phyloP scores from a whole-genome alignment of 2,329 filamentous ascomycete genomes.

The Fulvia fulva region DNA sequence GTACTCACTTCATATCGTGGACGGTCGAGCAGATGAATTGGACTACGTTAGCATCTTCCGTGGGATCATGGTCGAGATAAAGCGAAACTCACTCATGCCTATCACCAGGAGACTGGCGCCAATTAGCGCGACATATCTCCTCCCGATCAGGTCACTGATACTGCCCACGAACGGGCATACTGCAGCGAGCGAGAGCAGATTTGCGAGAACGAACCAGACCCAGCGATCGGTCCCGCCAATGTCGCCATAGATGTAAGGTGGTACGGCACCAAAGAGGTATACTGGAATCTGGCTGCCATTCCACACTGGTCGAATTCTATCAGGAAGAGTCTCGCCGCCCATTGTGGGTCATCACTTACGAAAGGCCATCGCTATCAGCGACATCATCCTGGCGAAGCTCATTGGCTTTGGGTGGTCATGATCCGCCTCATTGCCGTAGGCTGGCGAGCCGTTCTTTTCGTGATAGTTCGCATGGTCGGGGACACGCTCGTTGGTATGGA shows the following conservation, averaged over 20 bases:
- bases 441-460: constrained; percentile 45
- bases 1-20: constrained; percentile 48
- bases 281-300: constrained; percentile 59
- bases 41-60: no score
- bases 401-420: constrained; percentile 41
- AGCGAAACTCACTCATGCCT: no score
- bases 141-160: constrained; percentile 59
- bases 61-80: no score
- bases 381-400: constrained; percentile 51
- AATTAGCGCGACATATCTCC: constrained; percentile 56
- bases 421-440: constrained; percentile 44
- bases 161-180: constrained; percentile 63
- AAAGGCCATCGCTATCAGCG: constrained; percentile 56
- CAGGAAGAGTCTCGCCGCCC: not conserved
- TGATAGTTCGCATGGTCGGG: constrained; percentile 41
- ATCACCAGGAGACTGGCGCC: constrained; percentile 53
- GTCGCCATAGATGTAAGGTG: constrained; percentile 22
- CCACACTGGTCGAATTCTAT: constrained; percentile 42
- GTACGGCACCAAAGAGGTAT: constrained; percentile 39
- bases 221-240: constrained; percentile 21
- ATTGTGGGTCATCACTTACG: constrained; percentile 16
- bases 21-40: constrained; percentile 54
- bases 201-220: constrained; percentile 47
- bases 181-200: constrained; percentile 53
- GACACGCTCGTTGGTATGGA: constrained; percentile 37